Conservation (phyloP, 1,284 basidiomycete genomes). For the Vanrija humicola region DNA sequence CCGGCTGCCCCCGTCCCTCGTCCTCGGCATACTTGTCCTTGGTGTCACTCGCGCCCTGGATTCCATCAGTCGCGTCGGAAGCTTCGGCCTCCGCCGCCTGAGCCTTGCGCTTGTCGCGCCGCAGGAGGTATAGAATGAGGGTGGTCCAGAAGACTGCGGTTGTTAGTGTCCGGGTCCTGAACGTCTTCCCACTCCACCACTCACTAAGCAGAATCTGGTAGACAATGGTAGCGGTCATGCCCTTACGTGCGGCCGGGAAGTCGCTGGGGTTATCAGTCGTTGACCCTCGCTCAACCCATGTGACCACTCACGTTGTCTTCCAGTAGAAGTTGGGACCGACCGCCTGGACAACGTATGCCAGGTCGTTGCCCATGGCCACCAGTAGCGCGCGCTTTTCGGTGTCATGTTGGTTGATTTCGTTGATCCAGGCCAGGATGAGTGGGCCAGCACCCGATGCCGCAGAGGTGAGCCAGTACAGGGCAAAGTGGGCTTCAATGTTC, state of each 20-base stretch:
- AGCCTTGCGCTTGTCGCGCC: slow-evolving; percentile 13
- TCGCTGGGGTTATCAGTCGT: slow-evolving; percentile 5
- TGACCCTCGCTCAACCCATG: no score
- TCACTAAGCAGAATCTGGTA: slow-evolving; percentile 28
- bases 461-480: slow-evolving; percentile 26
- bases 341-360: slow-evolving; percentile 43
- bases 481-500: slow-evolving; percentile 25
- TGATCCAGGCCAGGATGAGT: slow-evolving; percentile 32
- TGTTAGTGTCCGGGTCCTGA: not conserved
- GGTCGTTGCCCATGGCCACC: slow-evolving; percentile 34
- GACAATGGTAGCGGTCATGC: slow-evolving; percentile 24
- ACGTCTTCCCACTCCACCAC: slow-evolving; percentile 1
- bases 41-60: no score
- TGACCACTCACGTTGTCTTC: slow-evolving; percentile 20
- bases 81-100: no score
- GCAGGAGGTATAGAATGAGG: slow-evolving; percentile 19
- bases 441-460: slow-evolving; percentile 2
- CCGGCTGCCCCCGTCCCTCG: no score
- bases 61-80: no score
- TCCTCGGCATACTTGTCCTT: no score
- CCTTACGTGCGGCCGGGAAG: slow-evolving; percentile 33
- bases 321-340: slow-evolving; percentile 40
- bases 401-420: slow-evolving; percentile 32
- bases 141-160: slow-evolving; percentile 16
- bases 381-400: slow-evolving; percentile 36